Evolutionary conservation across 1,284 basidiomycete genomes (phyloP).

Genomic region (Trametes versicolor): DNA sequence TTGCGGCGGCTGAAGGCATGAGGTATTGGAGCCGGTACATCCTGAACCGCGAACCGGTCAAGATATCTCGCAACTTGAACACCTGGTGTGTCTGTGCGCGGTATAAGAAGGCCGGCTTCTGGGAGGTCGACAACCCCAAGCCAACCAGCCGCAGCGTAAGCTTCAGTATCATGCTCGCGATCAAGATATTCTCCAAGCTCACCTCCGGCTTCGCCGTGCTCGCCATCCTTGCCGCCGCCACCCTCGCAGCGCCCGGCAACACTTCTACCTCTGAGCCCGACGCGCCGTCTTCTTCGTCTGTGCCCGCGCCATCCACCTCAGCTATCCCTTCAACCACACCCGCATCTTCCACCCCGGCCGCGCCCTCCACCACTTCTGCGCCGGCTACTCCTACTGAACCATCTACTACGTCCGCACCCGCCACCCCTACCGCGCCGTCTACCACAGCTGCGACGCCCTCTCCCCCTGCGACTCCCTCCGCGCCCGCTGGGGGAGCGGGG

Average conservation of each 20-base stretch:
- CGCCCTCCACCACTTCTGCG: neutral
- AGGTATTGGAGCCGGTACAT: neutral
- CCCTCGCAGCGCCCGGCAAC: neutral
- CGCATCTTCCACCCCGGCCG: too few species aligned
- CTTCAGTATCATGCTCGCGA: neutral
- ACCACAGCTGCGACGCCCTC: neutral
- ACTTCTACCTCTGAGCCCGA: neutral
- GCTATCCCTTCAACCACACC: too few species aligned
- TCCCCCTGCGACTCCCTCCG: neutral
- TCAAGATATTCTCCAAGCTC: neutral
- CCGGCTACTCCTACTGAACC: neutral
- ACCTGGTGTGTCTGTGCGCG: too few species aligned
- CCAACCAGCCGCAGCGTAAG: neutral
- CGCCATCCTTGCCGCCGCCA: constrained; percentile 5
- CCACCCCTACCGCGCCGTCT: neutral
- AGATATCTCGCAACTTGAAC: too few species aligned
- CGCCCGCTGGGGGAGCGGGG: neutral
- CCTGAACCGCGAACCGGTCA: too few species aligned
- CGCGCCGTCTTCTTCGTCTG: neutral
- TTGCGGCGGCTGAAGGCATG: neutral
- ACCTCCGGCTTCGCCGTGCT: neutral
- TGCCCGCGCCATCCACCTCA: neutral
- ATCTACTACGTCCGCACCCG: neutral
- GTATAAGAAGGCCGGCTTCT: neutral
- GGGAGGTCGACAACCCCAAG: neutral